A percentile compares a stretch with the other conserved stretches of the same genome.
Conservation (phyloP, 768 basidiomycete species). For the Udeniomyces megalosporus region DNA sequence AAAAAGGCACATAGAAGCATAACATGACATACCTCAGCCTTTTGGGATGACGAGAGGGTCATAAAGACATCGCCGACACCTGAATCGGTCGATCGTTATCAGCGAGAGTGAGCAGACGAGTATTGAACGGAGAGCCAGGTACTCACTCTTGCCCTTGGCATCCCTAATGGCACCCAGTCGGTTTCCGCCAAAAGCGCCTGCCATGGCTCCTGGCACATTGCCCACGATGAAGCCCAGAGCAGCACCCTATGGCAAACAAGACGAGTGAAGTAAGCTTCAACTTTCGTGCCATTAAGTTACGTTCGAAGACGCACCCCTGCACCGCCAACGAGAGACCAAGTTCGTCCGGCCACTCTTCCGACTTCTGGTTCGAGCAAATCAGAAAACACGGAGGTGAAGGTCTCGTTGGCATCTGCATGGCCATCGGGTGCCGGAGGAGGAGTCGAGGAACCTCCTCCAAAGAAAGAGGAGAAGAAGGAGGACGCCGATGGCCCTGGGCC, state of each 20-base stretch:
- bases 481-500: background rate
- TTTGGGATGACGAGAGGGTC: constrained; percentile 57
- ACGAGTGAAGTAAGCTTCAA: too few relatives aligned
- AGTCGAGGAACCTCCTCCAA: constrained; percentile 2
- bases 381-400: constrained; percentile 9
- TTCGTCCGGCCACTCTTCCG: background rate
- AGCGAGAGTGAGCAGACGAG: too few relatives aligned
- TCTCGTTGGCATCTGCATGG: constrained; percentile 13
- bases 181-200: constrained; percentile 72
- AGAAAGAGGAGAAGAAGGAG: constrained; percentile 23
- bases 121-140: too few relatives aligned
- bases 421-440: background rate
- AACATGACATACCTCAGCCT: constrained; percentile 55
- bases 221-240: constrained; percentile 45
- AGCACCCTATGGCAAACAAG: too few relatives aligned
- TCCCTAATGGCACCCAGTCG: constrained; percentile 80
- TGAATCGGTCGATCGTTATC: too few relatives aligned
- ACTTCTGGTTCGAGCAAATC: constrained; percentile 8
- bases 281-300: too few relatives aligned
- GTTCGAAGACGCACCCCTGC: too few relatives aligned
- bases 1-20: background rate
- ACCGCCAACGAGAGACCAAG: constrained; percentile 15
- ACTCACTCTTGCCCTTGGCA: constrained; percentile 64
- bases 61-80: constrained; percentile 67
- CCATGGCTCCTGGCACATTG: constrained; percentile 69